Evolutionary conservation across 148 eudicot species (phyloP).

Genomic region (Vaccinium corymbosum): DNA sequence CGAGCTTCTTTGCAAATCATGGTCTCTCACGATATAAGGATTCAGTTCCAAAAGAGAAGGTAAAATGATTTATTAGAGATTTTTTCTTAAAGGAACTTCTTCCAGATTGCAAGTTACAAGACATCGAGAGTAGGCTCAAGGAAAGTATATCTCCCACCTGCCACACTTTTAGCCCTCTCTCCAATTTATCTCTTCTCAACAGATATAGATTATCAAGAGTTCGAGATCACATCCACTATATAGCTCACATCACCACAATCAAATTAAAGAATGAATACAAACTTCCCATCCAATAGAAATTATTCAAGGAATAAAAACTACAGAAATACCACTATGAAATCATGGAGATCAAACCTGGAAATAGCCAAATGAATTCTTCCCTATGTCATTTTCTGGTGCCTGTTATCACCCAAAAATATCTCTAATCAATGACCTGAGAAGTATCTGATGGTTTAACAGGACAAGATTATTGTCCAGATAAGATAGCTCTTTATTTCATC

Average conservation of each 20-base stretch:
- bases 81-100: neutral
- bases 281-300: neutral
- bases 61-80: neutral
- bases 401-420: conserved; percentile 28
- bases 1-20: neutral
- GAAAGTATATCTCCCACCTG: neutral
- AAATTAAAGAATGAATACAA: neutral
- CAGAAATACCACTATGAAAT: neutral
- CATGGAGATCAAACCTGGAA: conserved; percentile 55
- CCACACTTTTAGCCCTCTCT: neutral
- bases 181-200: neutral
- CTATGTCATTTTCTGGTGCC: conserved; percentile 95
- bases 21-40: neutral
- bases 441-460: neutral
- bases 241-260: neutral
- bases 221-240: neutral
- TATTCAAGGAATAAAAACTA: conserved; percentile 2
- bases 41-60: too few species aligned
- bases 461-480: neutral
- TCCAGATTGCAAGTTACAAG: neutral
- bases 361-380: conserved; percentile 89
- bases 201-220: neutral
- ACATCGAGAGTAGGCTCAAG: neutral
- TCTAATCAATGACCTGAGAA: conserved; percentile 17
- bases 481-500: neutral